phyloP scores from a whole-genome alignment of 2,329 filamentous ascomycete genomes.

The Lasiodiplodia hormozganensis region DNA sequence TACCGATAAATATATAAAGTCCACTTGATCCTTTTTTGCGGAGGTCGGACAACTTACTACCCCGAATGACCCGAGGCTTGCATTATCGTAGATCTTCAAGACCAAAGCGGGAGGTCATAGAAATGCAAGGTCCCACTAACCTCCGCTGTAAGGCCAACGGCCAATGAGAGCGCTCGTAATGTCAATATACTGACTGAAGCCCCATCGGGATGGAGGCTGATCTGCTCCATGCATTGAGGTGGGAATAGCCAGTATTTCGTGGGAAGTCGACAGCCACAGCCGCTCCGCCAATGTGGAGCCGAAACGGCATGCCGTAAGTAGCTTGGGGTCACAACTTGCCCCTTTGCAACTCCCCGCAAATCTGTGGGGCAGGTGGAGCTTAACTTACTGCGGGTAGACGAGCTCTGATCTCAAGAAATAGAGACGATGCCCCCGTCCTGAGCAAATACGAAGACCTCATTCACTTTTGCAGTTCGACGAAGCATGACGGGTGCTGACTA shows the following conservation, averaged over 20 bases:
- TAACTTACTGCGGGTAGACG: background rate
- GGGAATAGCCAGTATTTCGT: background rate
- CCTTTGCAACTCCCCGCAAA: background rate
- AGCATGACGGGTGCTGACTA: background rate
- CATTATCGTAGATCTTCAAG: background rate
- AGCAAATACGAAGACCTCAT: background rate
- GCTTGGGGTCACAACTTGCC: background rate
- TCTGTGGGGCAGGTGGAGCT: constrained; percentile 9
- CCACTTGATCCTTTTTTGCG: background rate
- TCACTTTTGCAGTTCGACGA: background rate
- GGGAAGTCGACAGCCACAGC: background rate
- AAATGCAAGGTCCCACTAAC: background rate
- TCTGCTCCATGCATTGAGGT: background rate
- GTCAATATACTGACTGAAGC: background rate
- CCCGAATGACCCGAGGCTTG: background rate
- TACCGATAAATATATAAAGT: background rate
- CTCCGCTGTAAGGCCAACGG: background rate
- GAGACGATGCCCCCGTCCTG: background rate
- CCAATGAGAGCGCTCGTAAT: background rate
- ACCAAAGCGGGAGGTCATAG: background rate
- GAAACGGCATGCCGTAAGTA: background rate
- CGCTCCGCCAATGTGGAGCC: constrained; percentile 16
- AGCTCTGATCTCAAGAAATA: background rate
- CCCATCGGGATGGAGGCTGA: background rate
- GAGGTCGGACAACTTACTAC: background rate